Evolutionary conservation across 2,329 filamentous ascomycete genomes (phyloP), one percentile per base, ranked within the genome.

Genomic region (Blastomyces silverae): DNA sequence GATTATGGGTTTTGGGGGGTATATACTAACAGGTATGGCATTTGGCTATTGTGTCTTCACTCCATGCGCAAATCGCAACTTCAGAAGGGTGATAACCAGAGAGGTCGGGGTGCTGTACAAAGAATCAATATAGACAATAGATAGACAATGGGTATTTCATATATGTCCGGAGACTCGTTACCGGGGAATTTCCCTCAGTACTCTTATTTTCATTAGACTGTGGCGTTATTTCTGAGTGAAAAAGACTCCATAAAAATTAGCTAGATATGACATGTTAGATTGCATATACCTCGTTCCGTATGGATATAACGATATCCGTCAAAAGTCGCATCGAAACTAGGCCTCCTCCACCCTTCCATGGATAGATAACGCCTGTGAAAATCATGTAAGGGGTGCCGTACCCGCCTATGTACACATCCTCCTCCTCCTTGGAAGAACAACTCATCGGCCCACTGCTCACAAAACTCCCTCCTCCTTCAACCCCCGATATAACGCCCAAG

Each of bases 401-500:
- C 48, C n/a, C 11, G 2, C 48, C 22, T 52, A 13, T 28, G 25
- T n/a, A 48, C 13, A 7, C 39, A 44, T 4, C 3, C 13, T 20
- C 48, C n/a, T 11, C n/a, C 1, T 22, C 22, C n/a, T n/a, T n/a
- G 20, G 22, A 52, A 6, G 8, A 52, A 52, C 48, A 52, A 3
- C 57, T n/a, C n/a, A 15, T 3, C 37, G n/a, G 4, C 48, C 20
- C 8, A 61, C 34, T 48, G 20, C 46, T 22, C 25, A 55, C 46
- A 84, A 69, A 66, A 74, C 79, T 0, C 79, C 80, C 53, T 83
- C 80, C 42, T 74, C 73, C 66, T 76, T 79, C 65, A 86, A 69
- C 0, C 81, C 82, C 53, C 81, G 75, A 69, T 86, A 87, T 65
- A 86, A 70, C 8, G 82, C 81, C 77, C 81, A 79, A 8, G 83